phyloP scores from a whole-genome alignment of 148 eudicot species.

The Rhododendron ovatum region DNA sequence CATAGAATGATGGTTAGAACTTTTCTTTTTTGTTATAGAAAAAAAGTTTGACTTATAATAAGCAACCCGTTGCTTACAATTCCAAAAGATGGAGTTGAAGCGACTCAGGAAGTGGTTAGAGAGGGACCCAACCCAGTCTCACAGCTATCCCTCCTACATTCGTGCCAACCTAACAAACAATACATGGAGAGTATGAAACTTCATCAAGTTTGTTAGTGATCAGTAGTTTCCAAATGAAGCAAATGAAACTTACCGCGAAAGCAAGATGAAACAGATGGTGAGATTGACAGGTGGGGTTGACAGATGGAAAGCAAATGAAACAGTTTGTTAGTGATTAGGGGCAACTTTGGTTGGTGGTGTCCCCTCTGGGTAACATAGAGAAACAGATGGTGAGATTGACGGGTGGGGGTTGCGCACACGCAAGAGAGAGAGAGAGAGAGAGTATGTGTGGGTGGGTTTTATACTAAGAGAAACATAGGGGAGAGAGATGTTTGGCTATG shows the following conservation, averaged over 20 bases:
- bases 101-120: slow-evolving; percentile 53
- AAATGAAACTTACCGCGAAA: slow-evolving; percentile 41
- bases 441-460: too few relatives aligned
- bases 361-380: too few relatives aligned
- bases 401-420: too few relatives aligned
- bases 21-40: background rate
- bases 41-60: background rate
- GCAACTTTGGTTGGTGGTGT: too few relatives aligned
- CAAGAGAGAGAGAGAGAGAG: too few relatives aligned
- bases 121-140: slow-evolving; percentile 61
- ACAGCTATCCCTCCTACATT: slow-evolving; percentile 55
- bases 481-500: too few relatives aligned
- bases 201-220: background rate
- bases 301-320: too few relatives aligned
- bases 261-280: slow-evolving; percentile 28
- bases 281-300: too few relatives aligned
- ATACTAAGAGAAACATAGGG: too few relatives aligned
- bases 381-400: too few relatives aligned
- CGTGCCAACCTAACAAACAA: slow-evolving; percentile 43
- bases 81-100: slow-evolving; percentile 55
- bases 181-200: background rate
- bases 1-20: background rate
- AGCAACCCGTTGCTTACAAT: slow-evolving; percentile 27
- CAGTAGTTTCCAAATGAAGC: slow-evolving; percentile 1
- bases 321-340: too few relatives aligned